Conservation (phyloP, 768 basidiomycete species). For the Holtermannia corniformis region DNA sequence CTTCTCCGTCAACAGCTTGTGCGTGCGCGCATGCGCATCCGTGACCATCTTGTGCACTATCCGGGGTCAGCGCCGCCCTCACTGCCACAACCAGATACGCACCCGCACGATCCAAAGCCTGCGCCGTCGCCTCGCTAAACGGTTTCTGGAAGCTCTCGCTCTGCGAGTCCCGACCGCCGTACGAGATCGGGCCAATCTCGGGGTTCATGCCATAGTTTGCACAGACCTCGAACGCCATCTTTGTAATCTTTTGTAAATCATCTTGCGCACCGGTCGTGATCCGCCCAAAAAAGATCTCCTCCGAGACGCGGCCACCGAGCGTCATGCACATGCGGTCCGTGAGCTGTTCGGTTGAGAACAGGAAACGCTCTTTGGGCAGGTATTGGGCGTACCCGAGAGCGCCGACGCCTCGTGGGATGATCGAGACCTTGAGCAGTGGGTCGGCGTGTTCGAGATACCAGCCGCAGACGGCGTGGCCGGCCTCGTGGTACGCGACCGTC, state of each 20-base stretch:
- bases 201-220: constrained; percentile 97
- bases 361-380: constrained; percentile 87
- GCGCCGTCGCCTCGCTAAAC: constrained; percentile 93
- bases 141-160: constrained; percentile 91
- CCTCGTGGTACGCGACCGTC: constrained; percentile 97
- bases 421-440: constrained; percentile 92
- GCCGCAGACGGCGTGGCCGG: constrained; percentile 94
- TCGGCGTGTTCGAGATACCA: constrained; percentile 99
- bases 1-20: constrained; percentile 66
- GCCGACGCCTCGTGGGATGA: constrained; percentile 92
- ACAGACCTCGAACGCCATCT: constrained; percentile 87
- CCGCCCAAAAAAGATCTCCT: constrained; percentile 91
- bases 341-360: constrained; percentile 91
- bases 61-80: constrained; percentile 6
- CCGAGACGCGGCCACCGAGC: constrained; percentile 90
- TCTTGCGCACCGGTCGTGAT: constrained; percentile 98
- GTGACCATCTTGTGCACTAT: constrained; percentile 96
- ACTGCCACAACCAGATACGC: neutral
- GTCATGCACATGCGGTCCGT: constrained; percentile 96
- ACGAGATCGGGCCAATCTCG: constrained; percentile 89
- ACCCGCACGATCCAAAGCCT: constrained; percentile 63
- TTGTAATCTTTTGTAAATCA: constrained; percentile 93
- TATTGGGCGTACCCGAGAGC: constrained; percentile 98
- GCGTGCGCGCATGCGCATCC: constrained; percentile 73
- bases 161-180: constrained; percentile 75